These are phyloP conservation scores for Eleusine indica DNA, from an alignment of 176 grass and related monocot species.

Conservation along the genomic window DNA sequence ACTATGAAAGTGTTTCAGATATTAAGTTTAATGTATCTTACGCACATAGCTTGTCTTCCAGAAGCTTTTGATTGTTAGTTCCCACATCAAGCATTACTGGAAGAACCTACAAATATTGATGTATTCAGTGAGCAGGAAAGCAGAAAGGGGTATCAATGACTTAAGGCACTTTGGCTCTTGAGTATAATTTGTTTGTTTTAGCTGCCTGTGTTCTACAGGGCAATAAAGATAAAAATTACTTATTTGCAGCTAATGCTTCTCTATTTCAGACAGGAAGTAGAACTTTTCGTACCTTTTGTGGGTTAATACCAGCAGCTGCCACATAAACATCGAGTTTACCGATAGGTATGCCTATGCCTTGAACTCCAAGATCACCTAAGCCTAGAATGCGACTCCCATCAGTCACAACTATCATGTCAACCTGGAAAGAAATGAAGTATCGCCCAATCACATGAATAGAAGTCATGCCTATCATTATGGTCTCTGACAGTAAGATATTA, in stretches of 20 bases:
- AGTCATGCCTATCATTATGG: background rate
- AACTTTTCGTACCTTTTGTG: slow-evolving; percentile 66
- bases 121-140: background rate
- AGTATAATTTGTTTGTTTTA: background rate
- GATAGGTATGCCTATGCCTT: slow-evolving; percentile 98
- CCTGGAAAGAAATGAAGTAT: slow-evolving; percentile 49
- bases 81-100: slow-evolving; percentile 97
- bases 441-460: slow-evolving; percentile 21
- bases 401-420: slow-evolving; percentile 95
- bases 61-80: slow-evolving; percentile 91
- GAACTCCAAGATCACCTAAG: slow-evolving; percentile 98
- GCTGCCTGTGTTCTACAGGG: background rate
- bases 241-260: background rate
- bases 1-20: slow-evolving; percentile 14
- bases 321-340: slow-evolving; percentile 99
- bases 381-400: slow-evolving; percentile 97
- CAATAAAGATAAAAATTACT: slow-evolving; percentile 2
- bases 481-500: background rate
- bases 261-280: background rate
- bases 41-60: slow-evolving; percentile 95
- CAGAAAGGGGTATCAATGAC: background rate
- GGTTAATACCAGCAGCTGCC: slow-evolving; percentile 96
- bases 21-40: slow-evolving; percentile 51
- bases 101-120: slow-evolving; percentile 62
- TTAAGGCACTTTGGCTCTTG: background rate